Conservation (phyloP, 106 monocot species). For the Acanthochlamys bracteata region DNA sequence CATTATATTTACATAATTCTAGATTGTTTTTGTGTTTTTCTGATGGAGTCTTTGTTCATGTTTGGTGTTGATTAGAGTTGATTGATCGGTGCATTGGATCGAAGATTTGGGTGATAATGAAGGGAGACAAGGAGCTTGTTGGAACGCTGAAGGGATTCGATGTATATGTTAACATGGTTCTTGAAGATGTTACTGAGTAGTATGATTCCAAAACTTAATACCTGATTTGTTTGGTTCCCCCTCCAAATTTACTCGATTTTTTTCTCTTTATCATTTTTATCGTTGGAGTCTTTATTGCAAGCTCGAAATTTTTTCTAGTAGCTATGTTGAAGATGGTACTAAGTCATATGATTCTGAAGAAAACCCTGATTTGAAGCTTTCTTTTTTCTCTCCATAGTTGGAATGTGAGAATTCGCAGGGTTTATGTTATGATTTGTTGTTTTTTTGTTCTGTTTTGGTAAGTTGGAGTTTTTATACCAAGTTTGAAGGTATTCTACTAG, state of each 20-base stretch:
- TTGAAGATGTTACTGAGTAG: constrained; percentile 99
- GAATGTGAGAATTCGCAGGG: no score
- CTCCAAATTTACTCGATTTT: background rate
- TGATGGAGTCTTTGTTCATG: background rate
- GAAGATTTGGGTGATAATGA: constrained; percentile 99
- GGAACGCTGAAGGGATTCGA: constrained; percentile 94
- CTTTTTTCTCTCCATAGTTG: no score
- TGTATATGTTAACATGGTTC: constrained; percentile 99
- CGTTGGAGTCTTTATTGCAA: no score
- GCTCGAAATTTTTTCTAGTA: no score
- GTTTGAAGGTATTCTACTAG: no score
- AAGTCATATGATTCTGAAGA: no score
- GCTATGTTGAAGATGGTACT: no score
- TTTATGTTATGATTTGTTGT: no score
- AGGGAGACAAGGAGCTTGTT: constrained; percentile 99
- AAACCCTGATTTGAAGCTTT: no score
- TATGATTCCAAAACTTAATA: no score
- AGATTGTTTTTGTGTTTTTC: background rate
- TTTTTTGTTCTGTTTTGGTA: no score
- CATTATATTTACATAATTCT: background rate
- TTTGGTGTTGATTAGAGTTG: constrained; percentile 41
- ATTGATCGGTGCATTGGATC: constrained; percentile 98
- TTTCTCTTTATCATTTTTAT: background rate
- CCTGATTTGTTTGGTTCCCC: background rate
- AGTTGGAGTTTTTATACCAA: no score